Percentiles rank a stretch among this genome's conserved stretches.
These are phyloP conservation scores for Isoetes engelmannii DNA, from an alignment of 83 land plant species.

Conservation along the genomic window DNA sequence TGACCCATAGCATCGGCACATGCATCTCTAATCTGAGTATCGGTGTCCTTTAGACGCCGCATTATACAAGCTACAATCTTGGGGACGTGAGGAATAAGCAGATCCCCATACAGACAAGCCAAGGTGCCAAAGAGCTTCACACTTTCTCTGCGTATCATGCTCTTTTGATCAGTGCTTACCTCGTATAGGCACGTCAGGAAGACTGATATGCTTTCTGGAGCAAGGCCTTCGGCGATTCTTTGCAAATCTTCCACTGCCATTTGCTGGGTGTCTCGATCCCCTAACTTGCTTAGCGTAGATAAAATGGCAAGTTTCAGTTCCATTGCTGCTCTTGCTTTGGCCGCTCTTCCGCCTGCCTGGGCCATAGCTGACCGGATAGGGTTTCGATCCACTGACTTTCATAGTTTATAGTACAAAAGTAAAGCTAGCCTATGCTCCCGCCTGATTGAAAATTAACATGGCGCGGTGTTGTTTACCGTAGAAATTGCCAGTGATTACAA, in stretches of 20 bases:
- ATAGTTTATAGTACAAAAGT: too few species aligned
- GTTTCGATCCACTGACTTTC: too few species aligned
- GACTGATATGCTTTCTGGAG: conserved; percentile 37
- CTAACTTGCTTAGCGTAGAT: conserved; percentile 41
- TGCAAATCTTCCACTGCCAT: conserved; percentile 47
- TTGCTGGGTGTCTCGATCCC: conserved; percentile 56
- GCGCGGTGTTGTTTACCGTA: too few species aligned
- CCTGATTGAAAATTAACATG: too few species aligned
- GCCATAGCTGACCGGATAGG: background rate
- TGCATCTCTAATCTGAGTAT: conserved; percentile 54
- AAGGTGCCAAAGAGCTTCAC: conserved; percentile 38
- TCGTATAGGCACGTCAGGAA: conserved; percentile 48
- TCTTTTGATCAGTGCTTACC: conserved; percentile 42
- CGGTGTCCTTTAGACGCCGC: conserved; percentile 60
- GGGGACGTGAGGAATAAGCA: conserved; percentile 38
- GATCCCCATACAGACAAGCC: conserved; percentile 31
- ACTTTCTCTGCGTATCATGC: conserved; percentile 52
- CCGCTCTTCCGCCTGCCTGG: background rate
- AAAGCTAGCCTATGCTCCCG: too few species aligned
- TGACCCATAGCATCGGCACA: conserved; percentile 37
- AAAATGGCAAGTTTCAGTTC: conserved; percentile 39
- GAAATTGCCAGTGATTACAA: too few species aligned
- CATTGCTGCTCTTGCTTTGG: conserved; percentile 17
- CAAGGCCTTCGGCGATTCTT: conserved; percentile 35
- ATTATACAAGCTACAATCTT: conserved; percentile 41